Conservation (phyloP, 1,284 basidiomycete genomes). For the Sphaerobolus stellatus region DNA sequence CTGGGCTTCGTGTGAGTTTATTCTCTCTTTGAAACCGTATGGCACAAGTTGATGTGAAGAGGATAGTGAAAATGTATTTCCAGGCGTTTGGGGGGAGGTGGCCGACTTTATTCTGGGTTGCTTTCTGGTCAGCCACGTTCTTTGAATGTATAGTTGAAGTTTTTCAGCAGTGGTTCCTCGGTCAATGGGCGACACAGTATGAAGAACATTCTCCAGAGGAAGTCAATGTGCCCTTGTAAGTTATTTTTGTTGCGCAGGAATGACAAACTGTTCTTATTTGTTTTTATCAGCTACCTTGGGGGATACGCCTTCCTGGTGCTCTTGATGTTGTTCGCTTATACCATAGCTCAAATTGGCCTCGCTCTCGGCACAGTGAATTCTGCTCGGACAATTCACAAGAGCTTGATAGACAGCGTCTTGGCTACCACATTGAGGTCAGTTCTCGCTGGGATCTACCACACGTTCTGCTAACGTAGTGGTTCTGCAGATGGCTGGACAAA, state of each 20-base stretch:
- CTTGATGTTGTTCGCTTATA: not conserved
- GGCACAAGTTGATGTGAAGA: not conserved
- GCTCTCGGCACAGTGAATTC: not conserved
- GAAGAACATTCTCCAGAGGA: conserved; percentile 31
- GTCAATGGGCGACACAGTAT: conserved; percentile 60
- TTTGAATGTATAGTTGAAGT: conserved; percentile 30
- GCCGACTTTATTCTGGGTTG: conserved; percentile 20
- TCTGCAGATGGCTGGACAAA: conserved; percentile 48
- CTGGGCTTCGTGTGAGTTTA: conserved; percentile 16
- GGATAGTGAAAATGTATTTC: conserved; percentile 24
- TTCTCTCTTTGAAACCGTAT: too few species aligned
- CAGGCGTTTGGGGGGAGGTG: conserved; percentile 22
- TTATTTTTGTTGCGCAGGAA: not conserved
- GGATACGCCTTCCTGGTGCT: not conserved
- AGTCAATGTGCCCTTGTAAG: conserved; percentile 42
- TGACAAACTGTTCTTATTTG: not conserved
- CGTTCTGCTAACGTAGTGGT: not conserved
- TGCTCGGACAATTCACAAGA: not conserved
- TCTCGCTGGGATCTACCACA: too few species aligned
- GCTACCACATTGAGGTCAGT: not conserved
- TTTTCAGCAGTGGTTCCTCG: conserved; percentile 56
- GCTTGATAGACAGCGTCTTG: not conserved
- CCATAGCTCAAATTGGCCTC: not conserved
- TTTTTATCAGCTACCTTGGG: not conserved
- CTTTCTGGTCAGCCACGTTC: conserved; percentile 29